Evolutionary conservation across 148 eudicot species (phyloP), one percentile per base, ranked within the genome.

Genomic region (Euryodendron excelsum): DNA sequence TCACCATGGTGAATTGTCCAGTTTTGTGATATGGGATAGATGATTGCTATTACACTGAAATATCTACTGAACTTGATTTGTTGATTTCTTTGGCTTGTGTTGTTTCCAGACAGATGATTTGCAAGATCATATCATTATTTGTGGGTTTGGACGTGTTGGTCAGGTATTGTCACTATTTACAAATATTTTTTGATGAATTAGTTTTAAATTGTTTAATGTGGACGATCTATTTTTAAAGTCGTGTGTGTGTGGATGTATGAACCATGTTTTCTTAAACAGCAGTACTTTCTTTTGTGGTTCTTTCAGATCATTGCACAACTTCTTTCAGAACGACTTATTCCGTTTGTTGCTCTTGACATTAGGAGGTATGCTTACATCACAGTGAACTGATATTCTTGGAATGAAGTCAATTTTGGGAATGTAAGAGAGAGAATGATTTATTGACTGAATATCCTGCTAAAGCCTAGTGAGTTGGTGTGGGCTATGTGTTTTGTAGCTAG

Each of bases 91-190:
- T 75, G 69, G 12, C 28, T 65, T 71, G 73, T 59, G 63, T 60
- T 77, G 27, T 82, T 80, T 86, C 48, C 89, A 94, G 98, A 94
- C 98, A 50, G 98, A 94, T 88, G 98, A 94, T 82, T 88, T 94
- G 87, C 98, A 92, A 86, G 97, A 83, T 87, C 98, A 94, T 86
- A 94, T 94, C 45, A 94, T 94, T 64, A 86, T 94, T 36, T 94
- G 98, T 67, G 98, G 98, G 74, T 94, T 94, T 86, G 98, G 98
- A 86, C 98, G 98, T 76, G 97, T 92, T 60, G 98, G 98, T 78
- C 98, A 94, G 98, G 98, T 94, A 52, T 34, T 50, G 28, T 62
- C 10, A 58, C 66, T 20, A 68, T 58, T 36, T 63, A 21, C 47
- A 44, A 18, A 28, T 62, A 39, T 61, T 34, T 17, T 67, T 78